These are phyloP conservation scores for Artemisia tridentata DNA, from an alignment of 129 eudicot species.

Conservation along the genomic window DNA sequence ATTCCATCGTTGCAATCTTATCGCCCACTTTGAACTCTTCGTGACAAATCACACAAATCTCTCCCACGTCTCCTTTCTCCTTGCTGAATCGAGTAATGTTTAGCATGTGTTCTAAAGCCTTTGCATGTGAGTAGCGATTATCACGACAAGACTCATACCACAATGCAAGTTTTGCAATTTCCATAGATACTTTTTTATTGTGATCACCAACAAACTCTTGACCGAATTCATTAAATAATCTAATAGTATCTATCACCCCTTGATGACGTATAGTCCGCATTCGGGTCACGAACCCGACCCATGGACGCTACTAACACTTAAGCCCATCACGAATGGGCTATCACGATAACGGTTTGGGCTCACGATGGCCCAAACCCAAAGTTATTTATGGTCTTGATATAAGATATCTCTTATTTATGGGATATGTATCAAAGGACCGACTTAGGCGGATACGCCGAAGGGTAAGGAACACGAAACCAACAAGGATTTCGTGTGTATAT, in stretches of 20 bases:
- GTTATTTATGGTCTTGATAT: too few relatives aligned
- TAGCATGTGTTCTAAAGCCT: neutral
- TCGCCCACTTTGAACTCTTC: neutral
- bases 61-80: neutral
- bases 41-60: slow-evolving; percentile 17
- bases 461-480: too few relatives aligned
- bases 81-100: neutral
- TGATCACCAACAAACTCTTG: neutral
- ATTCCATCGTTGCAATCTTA: neutral
- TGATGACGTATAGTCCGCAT: too few relatives aligned
- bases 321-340: too few relatives aligned
- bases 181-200: neutral
- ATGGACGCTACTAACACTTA: too few relatives aligned
- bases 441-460: too few relatives aligned
- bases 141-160: neutral
- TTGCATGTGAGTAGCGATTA: neutral
- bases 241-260: neutral
- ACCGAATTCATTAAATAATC: neutral
- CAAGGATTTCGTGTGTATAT: too few relatives aligned
- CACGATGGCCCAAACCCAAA: too few relatives aligned
- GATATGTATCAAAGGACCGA: too few relatives aligned
- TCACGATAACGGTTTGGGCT: too few relatives aligned
- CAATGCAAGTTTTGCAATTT: neutral
- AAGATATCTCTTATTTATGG: too few relatives aligned
- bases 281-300: too few relatives aligned